Base-by-base conservation (phyloP, 2,329 filamentous ascomycete genomes). In the Chaetothyriales sp. region DNA sequence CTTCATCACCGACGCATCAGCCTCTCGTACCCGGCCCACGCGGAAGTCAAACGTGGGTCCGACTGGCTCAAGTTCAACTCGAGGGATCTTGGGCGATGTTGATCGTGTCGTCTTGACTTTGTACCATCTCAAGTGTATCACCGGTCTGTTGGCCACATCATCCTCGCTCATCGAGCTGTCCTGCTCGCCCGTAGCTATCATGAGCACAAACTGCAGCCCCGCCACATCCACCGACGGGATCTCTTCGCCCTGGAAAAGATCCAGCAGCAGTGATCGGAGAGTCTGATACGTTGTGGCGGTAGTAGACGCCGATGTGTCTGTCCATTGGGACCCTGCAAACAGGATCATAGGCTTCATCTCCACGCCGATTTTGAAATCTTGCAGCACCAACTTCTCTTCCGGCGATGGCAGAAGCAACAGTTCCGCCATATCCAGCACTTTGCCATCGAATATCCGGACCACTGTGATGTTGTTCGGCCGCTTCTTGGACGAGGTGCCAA, bases 371-470 rank as follows among this genome's bases (percentile, higher is more conserved):
- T 70, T 63, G 58, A 72, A 78, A 65, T 84, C 84, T 73, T 70
- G 53, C 88, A 73, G 49, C 75, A 78, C 55, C 83, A 75, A 71
- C 44, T 51, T 44, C 44, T 64, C 63, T 18, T 65, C 87, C 18
- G 76, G 79, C 22, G 84, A 78, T 2, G 81, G 75, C 61, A 95
- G 81, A 53, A 98, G 78, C 65, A 86, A 75, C 61, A 96, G 70
- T 75, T 98, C 92, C 50, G 94, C 73, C 87, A 98, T 95, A 68
- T 98, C 93, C 57, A 96, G 76, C 15, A 95, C 75, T 69, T 92
- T 89, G 71, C 86, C 80, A 61, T 82, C 78, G 66, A 94, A 96
- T 44, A 84, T 85, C 56, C 92, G 81, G 43, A 83, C 75, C 45
- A 96, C 69, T 0, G 88, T 95, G 61, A 98, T 67, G 55, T 82